Base-by-base conservation (phyloP, 345 rosid species). In the Boechera divaricarpa region DNA sequence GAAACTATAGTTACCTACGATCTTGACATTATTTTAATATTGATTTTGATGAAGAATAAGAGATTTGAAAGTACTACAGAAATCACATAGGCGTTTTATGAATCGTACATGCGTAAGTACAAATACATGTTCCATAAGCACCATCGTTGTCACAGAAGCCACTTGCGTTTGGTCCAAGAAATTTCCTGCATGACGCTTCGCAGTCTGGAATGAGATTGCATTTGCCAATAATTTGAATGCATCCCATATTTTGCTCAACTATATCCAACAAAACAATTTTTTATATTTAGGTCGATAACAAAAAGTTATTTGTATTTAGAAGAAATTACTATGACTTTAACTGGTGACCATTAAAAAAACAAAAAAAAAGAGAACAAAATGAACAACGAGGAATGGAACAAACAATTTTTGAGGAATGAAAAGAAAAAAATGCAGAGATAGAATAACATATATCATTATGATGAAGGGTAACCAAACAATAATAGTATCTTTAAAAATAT, bases 161-260 rank as follows among this genome's bases (percentile, higher is more conserved):
- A 8, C 7, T 53, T 53, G 57, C 57, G 1, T 53, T 10, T 53
- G 57, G 15, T 26, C 57, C 57, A 53, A 53, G 12, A 10, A 53
- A 53, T 26, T 53, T 53, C 12, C 7, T 53, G 7, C 57, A 53
- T 26, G 57, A 21, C 6, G 56, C 56, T 24, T 15, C 10, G 32
- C 57, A 53, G 32, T 53, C 57, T 53, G 57, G 57, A 53, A 53
- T 53, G 2, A 2, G 2, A 24, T 0, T 10, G 15, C 57, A 53
- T 0, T 5, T 10, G 32, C 57, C 57, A 53, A 52, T 24, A 3
- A 24, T 7, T 52, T 52, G 57, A 3, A 1, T 2, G 9, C 68
- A 63, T 29, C 52, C 68, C 68, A 45, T 41, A 45, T 28, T 63
- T 10, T 13, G 35, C 6, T 63, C 53, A 42, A 28, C 54, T 64